Evolutionary conservation across 306 rosid species (phyloP).

Genomic region (Vachellia collinsii): DNA sequence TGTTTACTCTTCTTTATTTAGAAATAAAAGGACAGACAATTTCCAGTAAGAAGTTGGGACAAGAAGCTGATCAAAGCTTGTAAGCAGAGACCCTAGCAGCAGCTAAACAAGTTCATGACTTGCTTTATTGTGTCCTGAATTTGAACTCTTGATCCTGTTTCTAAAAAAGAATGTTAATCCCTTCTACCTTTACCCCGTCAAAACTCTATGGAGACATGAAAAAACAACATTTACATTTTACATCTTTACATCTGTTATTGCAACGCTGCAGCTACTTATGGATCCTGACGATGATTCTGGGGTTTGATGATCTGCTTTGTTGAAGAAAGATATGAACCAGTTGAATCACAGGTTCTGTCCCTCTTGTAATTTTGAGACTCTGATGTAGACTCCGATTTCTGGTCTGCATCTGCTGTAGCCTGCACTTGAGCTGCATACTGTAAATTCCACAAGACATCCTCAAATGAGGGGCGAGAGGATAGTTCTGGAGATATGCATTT

Average conservation of each 20-base stretch:
- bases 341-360: constrained; percentile 27
- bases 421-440: constrained; percentile 94
- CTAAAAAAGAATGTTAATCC: constrained; percentile 15
- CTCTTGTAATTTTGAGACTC: constrained; percentile 32
- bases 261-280: constrained; percentile 10
- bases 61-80: background rate
- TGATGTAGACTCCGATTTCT: constrained; percentile 63
- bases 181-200: constrained; percentile 17
- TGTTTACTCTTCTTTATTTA: background rate
- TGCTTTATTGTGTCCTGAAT: constrained; percentile 4
- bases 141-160: constrained; percentile 18
- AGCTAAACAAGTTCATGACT: background rate
- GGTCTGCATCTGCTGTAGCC: constrained; percentile 76
- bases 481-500: constrained; percentile 73
- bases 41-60: background rate
- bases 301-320: constrained; percentile 16
- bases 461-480: constrained; percentile 74
- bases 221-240: constrained; percentile 46
- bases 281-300: background rate
- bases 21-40: background rate
- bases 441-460: constrained; percentile 86
- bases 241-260: constrained; percentile 41
- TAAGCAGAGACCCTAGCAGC: background rate
- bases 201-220: constrained; percentile 28
- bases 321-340: constrained; percentile 7